Percentiles rank a stretch among this genome's conserved stretches.
phyloP scores from a whole-genome alignment of 169 alveolate genomes.

The Prorocentrum cordatum region DNA sequence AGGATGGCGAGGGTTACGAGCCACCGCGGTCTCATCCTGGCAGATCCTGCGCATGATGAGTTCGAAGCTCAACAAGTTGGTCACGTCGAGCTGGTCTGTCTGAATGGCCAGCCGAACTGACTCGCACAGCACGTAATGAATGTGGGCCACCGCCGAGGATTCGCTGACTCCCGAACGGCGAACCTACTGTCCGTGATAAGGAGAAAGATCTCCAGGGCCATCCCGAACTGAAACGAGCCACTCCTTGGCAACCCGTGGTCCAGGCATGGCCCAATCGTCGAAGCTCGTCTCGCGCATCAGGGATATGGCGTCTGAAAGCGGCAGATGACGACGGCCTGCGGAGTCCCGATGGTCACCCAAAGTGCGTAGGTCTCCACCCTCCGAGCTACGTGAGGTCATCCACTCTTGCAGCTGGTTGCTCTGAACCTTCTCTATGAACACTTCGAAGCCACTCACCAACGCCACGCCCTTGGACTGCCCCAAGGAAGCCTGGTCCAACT shows the following conservation, averaged over 20 bases:
- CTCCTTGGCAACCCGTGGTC: not conserved
- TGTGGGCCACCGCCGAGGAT: not conserved
- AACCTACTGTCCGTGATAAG: conserved; percentile 16
- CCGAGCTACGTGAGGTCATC: not conserved
- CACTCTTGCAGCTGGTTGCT: not conserved
- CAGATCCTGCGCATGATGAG: not conserved
- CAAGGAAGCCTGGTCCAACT: not conserved
- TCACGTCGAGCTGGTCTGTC: not conserved
- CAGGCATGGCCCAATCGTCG: not conserved
- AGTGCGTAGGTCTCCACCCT: not conserved
- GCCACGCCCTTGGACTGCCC: not conserved
- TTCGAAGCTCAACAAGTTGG: not conserved
- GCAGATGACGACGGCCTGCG: not conserved
- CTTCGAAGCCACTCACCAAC: not conserved
- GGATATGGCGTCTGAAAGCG: not conserved
- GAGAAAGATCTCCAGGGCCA: not conserved
- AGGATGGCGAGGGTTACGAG: not conserved
- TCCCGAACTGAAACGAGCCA: not conserved
- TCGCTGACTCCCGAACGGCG: not conserved
- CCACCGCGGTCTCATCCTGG: conserved; percentile 18
- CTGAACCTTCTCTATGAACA: not conserved
- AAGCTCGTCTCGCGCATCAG: not conserved
- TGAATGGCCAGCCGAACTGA: not conserved
- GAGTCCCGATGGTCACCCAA: not conserved
- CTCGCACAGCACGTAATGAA: conserved; percentile 9